Evolutionary conservation across 257 asterid species (phyloP), one percentile per base, ranked within the genome.

Genomic region (Schizonepeta tenuifolia): DNA sequence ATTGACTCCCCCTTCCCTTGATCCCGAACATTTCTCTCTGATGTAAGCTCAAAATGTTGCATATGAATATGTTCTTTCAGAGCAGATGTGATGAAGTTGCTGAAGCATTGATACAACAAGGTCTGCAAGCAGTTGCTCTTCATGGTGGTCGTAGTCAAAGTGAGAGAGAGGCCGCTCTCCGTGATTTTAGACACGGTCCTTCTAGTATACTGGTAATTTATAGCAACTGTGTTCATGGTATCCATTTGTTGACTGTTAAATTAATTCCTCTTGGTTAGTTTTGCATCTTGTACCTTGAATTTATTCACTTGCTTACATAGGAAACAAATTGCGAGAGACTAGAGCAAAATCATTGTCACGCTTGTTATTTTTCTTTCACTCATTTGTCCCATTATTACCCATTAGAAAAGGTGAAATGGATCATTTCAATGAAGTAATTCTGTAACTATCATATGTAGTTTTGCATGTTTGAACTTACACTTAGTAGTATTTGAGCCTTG

Each of bases 101-200:
- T n/a, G 96, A 92, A 77, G 96, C 92, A 63, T 78, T 92, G 82
- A 79, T 49, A 10, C 85, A 84, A 68, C 94, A 92, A 84, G 96
- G 92, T 58, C 82, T 92, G 84, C 80, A 76, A 74, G 96, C 96
- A 17, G 86, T 89, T 77, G 89, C 94, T 73, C 92, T 92, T 72
- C 96, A 92, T 79, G 98, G 98, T 58, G 98, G 98, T 55, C 96
- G 96, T 67, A 88, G 87, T 83, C 98, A 92, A 85, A 86, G 78
- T 73, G 98, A 92, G 82, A 82, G 98, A 77, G 98, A 90, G 82
- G 59, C 88, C 71, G 96, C 96, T 59, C 96, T 92, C 41, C 92
- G 62, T 72, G 94, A 86, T 79, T 90, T 92, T 72, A 85, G 96
- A 80, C 83, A 80, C 63, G 96, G 96, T 58, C 93, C 95, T 62